Percentiles rank a stretch among this genome's conserved stretches.
Conservation (phyloP, 2,329 filamentous ascomycete species). For the Xenoacremonium recifei region DNA sequence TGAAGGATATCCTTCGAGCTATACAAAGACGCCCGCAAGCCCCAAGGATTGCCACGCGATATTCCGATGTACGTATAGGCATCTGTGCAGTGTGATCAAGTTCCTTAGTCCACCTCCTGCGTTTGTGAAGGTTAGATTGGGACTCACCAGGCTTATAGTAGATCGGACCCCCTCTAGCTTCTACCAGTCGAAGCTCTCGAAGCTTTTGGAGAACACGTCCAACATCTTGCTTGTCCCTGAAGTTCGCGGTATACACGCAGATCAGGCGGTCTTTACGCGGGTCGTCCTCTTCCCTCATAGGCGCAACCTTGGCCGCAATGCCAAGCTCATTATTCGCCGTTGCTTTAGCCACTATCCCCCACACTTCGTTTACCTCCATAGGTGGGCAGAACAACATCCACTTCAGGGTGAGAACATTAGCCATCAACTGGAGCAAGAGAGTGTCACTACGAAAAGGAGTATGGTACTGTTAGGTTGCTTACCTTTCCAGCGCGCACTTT, state of each 20-base stretch:
- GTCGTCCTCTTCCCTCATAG: conserved; percentile 44
- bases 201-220: conserved; percentile 63
- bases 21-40: conserved; percentile 58
- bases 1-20: conserved; percentile 42
- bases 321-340: conserved; percentile 70
- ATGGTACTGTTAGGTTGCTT: too few species aligned
- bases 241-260: conserved; percentile 77
- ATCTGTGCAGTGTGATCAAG: conserved; percentile 42
- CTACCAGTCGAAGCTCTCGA: conserved; percentile 60
- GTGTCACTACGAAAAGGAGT: too few species aligned
- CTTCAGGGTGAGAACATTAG: too few species aligned
- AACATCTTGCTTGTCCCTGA: conserved; percentile 67
- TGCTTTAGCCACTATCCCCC: conserved; percentile 65
- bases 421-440: too few species aligned
- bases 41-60: conserved; percentile 58
- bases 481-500: conserved; percentile 67
- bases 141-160: conserved; percentile 75
- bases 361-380: conserved; percentile 57
- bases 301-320: conserved; percentile 68
- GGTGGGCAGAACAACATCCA: conserved; percentile 71
- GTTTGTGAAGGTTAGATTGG: background rate
- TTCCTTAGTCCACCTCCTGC: too few species aligned
- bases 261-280: conserved; percentile 55
- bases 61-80: conserved; percentile 68
- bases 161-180: conserved; percentile 47